Conservation (phyloP, 2,329 filamentous ascomycete species). For the Aspergillus sp. region DNA sequence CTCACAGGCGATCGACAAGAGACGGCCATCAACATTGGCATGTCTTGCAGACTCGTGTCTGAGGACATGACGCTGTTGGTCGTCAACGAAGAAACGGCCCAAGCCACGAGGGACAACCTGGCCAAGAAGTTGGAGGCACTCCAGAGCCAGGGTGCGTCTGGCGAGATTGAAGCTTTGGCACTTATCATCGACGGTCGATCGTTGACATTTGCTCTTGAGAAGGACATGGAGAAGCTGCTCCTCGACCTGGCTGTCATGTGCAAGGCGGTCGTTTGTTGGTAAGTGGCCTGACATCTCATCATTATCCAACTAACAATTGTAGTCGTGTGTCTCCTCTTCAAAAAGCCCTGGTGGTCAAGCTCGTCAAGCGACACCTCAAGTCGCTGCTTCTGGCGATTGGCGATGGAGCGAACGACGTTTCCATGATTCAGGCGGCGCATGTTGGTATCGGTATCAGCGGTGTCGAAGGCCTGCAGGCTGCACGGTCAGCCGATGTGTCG, state of each 20-base stretch:
- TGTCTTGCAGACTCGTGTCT: conserved; percentile 97
- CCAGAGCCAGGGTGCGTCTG: conserved; percentile 60
- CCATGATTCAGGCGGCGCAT: conserved; percentile 98
- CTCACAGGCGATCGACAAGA: conserved; percentile 95
- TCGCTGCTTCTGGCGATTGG: conserved; percentile 90
- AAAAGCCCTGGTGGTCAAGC: conserved; percentile 94
- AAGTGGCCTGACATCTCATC: conserved; percentile 16
- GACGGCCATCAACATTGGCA: conserved; percentile 98
- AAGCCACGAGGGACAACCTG: conserved; percentile 75
- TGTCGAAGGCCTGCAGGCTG: conserved; percentile 91
- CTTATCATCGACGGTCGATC: conserved; percentile 95
- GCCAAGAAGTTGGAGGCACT: conserved; percentile 91
- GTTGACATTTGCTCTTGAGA: conserved; percentile 83
- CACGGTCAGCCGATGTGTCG: conserved; percentile 86
- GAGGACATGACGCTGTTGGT: conserved; percentile 98
- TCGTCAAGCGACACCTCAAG: conserved; percentile 90
- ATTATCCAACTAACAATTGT: background rate
- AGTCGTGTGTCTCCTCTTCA: conserved; percentile 94
- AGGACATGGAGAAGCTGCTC: conserved; percentile 86
- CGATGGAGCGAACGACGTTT: conserved; percentile 98
- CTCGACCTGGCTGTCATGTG: conserved; percentile 88
- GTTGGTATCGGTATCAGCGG: conserved; percentile 97
- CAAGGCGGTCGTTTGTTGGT: conserved; percentile 94
- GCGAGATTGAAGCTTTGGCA: conserved; percentile 67
- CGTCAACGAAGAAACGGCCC: conserved; percentile 77